These are phyloP conservation scores for Colletotrichum sansevieriae DNA, from an alignment of 2,329 filamentous ascomycete species.

Conservation along the genomic window DNA sequence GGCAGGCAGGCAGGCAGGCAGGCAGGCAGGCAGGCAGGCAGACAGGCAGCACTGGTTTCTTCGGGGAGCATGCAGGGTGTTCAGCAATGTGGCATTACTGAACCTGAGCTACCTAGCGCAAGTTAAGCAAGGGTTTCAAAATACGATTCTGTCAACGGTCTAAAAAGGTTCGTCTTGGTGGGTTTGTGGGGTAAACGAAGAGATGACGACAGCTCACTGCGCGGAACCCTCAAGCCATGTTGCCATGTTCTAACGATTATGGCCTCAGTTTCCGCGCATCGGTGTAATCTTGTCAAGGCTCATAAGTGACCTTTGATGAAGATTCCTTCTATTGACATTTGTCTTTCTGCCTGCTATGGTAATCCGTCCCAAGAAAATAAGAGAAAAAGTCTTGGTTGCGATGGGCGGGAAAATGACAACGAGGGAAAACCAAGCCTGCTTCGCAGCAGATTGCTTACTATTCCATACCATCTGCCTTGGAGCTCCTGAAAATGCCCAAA, in stretches of 20 bases:
- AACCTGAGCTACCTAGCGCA: too few relatives aligned
- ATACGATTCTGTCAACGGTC: too few relatives aligned
- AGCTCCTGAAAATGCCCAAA: conserved; percentile 42
- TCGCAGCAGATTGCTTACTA: conserved; percentile 27
- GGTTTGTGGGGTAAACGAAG: conserved; percentile 7
- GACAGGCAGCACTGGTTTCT: conserved; percentile 1
- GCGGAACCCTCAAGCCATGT: conserved; percentile 23
- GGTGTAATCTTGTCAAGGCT: not conserved
- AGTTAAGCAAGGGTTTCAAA: too few relatives aligned
- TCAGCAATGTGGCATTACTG: too few relatives aligned
- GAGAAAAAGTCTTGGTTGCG: not conserved
- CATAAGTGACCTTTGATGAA: conserved; percentile 16
- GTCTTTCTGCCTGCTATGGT: conserved; percentile 25
- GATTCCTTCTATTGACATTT: conserved; percentile 35
- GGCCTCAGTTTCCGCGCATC: conserved; percentile 3
- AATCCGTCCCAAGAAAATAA: conserved; percentile 1
- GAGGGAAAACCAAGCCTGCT: conserved; percentile 25
- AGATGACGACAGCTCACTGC: conserved; percentile 16
- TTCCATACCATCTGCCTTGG: conserved; percentile 21
- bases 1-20: conserved; percentile 13
- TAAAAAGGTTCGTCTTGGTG: not conserved
- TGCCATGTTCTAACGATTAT: conserved; percentile 35
- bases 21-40: not conserved
- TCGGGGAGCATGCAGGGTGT: not conserved
- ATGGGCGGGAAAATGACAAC: conserved; percentile 12